Conservation (phyloP, 2,329 filamentous ascomycete genomes). For the Sphaerulina vaccinii region DNA sequence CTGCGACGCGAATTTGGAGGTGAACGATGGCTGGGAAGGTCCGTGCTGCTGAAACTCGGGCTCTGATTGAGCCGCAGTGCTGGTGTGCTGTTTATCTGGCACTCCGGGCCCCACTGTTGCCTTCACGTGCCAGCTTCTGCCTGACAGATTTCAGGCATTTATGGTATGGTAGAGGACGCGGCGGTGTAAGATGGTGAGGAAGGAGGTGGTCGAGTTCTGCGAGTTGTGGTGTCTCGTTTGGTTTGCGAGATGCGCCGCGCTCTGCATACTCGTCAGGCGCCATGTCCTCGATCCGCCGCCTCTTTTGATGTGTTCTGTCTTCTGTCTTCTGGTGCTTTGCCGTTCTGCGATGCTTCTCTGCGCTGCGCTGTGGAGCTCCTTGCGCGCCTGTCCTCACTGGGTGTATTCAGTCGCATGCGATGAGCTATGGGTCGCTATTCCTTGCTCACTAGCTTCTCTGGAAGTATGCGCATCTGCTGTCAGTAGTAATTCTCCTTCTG, state of each 20-base stretch:
- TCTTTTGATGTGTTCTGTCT: no score
- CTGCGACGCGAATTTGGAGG: neutral
- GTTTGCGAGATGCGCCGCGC: neutral
- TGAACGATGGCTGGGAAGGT: neutral
- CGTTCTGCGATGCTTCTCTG: no score
- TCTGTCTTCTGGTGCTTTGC: no score
- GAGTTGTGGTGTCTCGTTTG: neutral
- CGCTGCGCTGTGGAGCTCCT: no score
- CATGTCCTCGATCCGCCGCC: neutral
- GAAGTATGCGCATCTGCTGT: no score
- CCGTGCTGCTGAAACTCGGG: neutral
- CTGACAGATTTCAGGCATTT: neutral
- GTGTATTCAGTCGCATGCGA: no score
- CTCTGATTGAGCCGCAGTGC: constrained; percentile 1
- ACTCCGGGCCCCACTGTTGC: neutral
- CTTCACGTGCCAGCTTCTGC: neutral
- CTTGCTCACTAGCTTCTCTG: no score
- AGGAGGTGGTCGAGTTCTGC: neutral
- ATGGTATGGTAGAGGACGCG: neutral
- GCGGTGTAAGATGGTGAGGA: neutral
- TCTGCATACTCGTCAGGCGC: neutral
- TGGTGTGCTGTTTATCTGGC: constrained; percentile 14
- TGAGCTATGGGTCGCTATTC: no score
- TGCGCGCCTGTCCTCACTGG: no score
- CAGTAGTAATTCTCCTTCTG: no score